These are phyloP conservation scores for Yarrowia keelungensis DNA, from an alignment of 805 yeast genomes.

Conservation along the genomic window DNA sequence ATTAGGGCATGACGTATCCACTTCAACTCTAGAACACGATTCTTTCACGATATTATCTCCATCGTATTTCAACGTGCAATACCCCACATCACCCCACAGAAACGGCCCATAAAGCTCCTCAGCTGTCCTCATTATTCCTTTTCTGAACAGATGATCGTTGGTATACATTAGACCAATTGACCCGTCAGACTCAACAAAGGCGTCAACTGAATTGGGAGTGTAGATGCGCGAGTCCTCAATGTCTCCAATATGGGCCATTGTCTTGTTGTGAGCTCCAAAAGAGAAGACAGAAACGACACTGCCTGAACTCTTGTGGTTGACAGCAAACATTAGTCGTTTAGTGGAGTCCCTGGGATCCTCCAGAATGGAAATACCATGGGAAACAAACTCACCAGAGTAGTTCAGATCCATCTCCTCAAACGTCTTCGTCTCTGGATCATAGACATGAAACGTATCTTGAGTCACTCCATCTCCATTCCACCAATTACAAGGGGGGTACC, in stretches of 20 bases:
- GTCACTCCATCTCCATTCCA: not conserved
- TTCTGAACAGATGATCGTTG: not conserved
- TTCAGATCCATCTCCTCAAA: not conserved
- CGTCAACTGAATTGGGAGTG: not conserved
- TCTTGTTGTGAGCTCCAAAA: not conserved
- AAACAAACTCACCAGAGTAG: not conserved
- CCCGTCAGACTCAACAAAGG: not conserved
- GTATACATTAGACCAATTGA: not conserved
- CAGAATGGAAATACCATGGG: not conserved
- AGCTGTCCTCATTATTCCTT: not conserved
- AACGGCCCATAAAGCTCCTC: not conserved
- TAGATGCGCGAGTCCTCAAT: not conserved
- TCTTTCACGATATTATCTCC: not conserved
- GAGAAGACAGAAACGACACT: not conserved
- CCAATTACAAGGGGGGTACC: conserved; percentile 6
- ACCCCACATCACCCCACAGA: not conserved
- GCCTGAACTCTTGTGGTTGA: not conserved
- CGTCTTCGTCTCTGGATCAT: not conserved
- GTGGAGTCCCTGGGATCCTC: not conserved
- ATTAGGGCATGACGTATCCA: not conserved
- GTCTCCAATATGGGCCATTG: not conserved
- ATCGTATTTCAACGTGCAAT: not conserved
- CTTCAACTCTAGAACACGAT: not conserved
- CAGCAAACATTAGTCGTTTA: not conserved
- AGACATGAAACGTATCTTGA: not conserved